These are phyloP conservation scores for Alternaria ethzedia DNA, from an alignment of 2,329 filamentous ascomycete genomes.

Conservation along the genomic window DNA sequence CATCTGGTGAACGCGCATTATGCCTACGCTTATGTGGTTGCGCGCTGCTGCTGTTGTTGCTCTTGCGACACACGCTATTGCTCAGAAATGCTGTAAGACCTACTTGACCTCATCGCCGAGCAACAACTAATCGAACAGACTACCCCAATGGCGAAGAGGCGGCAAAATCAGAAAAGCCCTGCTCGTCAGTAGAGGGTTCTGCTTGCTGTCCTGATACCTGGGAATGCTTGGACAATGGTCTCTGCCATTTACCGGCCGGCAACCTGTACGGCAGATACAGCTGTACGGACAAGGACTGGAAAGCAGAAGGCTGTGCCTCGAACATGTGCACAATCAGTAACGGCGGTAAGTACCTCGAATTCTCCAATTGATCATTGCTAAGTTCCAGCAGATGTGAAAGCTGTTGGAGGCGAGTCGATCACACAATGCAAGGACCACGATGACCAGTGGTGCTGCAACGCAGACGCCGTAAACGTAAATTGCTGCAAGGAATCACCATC, in stretches of 20 bases:
- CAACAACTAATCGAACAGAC: conserved; percentile 32
- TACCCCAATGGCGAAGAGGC: conserved; percentile 42
- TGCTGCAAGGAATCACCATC: conserved; percentile 42
- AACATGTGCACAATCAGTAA: conserved; percentile 47
- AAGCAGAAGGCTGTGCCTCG: conserved; percentile 38
- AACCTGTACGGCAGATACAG: conserved; percentile 43
- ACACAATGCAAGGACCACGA: conserved; percentile 41
- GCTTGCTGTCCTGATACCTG: conserved; percentile 47
- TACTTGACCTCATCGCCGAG: background rate
- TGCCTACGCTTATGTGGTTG: conserved; percentile 27
- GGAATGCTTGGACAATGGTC: conserved; percentile 48
- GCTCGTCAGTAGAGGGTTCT: conserved; percentile 40
- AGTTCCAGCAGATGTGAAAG: conserved; percentile 25
- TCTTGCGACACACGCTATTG: conserved; percentile 23
- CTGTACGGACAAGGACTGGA: conserved; percentile 46
- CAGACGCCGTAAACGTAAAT: conserved; percentile 32
- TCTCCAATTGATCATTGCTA: background rate
- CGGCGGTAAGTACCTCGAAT: conserved; percentile 25
- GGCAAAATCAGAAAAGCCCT: conserved; percentile 39
- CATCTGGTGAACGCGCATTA: conserved; percentile 8
- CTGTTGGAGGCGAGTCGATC: conserved; percentile 39
- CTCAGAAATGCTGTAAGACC: conserved; percentile 41
- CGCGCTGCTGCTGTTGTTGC: conserved; percentile 25
- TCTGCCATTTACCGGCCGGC: conserved; percentile 38
- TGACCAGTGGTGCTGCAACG: conserved; percentile 48